phyloP scores from a whole-genome alignment of 768 basidiomycete genomes.

The Lyophyllum shimeji region DNA sequence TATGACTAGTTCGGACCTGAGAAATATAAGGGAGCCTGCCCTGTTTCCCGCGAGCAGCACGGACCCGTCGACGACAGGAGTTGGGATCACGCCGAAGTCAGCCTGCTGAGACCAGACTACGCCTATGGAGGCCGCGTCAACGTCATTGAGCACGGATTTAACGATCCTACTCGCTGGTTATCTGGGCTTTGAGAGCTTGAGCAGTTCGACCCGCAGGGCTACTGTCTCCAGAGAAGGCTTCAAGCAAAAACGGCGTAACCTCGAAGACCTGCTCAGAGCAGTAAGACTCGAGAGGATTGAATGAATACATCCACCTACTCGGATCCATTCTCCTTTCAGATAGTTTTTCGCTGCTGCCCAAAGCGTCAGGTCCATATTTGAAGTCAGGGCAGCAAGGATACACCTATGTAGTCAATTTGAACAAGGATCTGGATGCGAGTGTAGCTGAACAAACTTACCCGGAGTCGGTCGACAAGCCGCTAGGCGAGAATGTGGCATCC shows the following conservation, averaged over 20 bases:
- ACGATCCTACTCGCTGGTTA: conserved; percentile 44
- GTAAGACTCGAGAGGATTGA: not conserved
- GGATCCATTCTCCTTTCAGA: conserved; percentile 72
- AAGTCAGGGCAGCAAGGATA: conserved; percentile 63
- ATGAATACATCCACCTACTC: conserved; percentile 33
- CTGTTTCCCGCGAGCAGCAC: conserved; percentile 69
- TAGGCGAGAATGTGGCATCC: conserved; percentile 66
- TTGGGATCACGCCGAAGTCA: conserved; percentile 51
- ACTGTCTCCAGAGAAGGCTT: conserved; percentile 23
- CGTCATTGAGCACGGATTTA: not conserved
- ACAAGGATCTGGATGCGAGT: not conserved
- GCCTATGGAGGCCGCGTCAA: conserved; percentile 38
- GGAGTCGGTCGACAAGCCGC: conserved; percentile 54
- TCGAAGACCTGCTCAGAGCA: conserved; percentile 45
- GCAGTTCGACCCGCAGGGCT: conserved; percentile 20
- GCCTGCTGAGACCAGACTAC: conserved; percentile 69
- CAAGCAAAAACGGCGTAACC: conserved; percentile 51
- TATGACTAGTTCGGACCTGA: conserved; percentile 42
- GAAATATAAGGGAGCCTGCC: conserved; percentile 59
- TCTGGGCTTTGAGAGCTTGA: conserved; percentile 51
- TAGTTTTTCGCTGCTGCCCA: conserved; percentile 69
- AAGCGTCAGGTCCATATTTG: conserved; percentile 73
- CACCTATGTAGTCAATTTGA: no score
- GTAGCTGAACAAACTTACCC: conserved; percentile 40
- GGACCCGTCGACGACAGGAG: conserved; percentile 54